Evolutionary conservation across 345 rosid species (phyloP), one percentile per base, ranked within the genome.

Genomic region (Aquilaria sinensis): DNA sequence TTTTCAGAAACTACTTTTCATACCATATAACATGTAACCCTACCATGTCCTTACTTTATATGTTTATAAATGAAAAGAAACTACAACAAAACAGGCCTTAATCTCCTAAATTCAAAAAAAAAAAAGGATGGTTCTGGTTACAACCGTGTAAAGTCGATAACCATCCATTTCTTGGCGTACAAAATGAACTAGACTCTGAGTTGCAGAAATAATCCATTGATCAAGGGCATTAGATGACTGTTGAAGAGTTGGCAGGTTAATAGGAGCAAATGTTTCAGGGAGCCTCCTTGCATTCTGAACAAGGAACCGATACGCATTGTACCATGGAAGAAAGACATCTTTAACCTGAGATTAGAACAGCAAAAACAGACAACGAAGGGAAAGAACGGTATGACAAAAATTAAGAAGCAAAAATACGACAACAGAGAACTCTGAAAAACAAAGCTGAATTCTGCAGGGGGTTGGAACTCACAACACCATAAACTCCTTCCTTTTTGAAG

Each of bases 241-340:
- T 68, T 77, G 88, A 74, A 89, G 84, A 53, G 75, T 71, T 67
- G 75, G 77, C 61, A 79, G 67, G 66, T 79, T 87, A 72, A 67
- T 54, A 60, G 98, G 99, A 78, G 78, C 68, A 67, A 91, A 95
- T 67, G 86, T 78, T 47, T 69, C 83, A 77, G 65, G 72, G 53
- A 95, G 92, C 80, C 99, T 85, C 79, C 87, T 91, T 29, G 96
- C 92, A 74, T 95, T 95, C 81, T 95, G 99, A 64, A 95, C 96
- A 62, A 95, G 89, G 70, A 95, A 95, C 75, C 99, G 81, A 76
- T 87, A 89, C 10, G 99, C 99, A 83, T 95, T 95, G 77, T 95
- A 95, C 99, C 96, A 95, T 34, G 99, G 99, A 72, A 95, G 99
- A 78, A 95, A 91, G 54, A 95, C 97, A 77, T 91, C 99, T 79